These are phyloP conservation scores for Henckelia pumila DNA, from an alignment of 257 asterid species.

Conservation along the genomic window DNA sequence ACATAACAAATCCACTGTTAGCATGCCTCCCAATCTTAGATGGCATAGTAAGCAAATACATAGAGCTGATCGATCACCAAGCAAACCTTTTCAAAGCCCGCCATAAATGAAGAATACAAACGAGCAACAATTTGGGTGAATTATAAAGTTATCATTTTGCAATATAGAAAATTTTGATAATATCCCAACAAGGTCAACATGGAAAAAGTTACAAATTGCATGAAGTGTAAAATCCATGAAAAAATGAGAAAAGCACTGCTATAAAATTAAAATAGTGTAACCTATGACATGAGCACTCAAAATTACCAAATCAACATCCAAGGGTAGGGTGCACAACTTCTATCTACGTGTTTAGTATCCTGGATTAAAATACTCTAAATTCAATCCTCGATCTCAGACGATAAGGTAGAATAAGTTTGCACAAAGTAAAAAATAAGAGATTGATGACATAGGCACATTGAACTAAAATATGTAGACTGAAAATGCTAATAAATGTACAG, in stretches of 20 bases:
- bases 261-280: too few relatives aligned
- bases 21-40: slow-evolving; percentile 18
- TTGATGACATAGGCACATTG: slow-evolving; percentile 18
- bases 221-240: background rate
- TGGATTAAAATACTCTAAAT: slow-evolving; percentile 9
- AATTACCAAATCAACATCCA: too few relatives aligned
- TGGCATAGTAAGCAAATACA: slow-evolving; percentile 15
- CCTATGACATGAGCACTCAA: too few relatives aligned
- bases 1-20: slow-evolving; percentile 21
- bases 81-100: background rate
- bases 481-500: background rate
- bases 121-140: background rate
- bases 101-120: slow-evolving; percentile 2
- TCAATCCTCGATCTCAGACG: slow-evolving; percentile 13
- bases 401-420: slow-evolving; percentile 10
- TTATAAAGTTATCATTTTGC: slow-evolving; percentile 4
- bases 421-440: slow-evolving; percentile 11
- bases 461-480: background rate
- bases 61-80: background rate
- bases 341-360: background rate
- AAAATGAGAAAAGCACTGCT: too few relatives aligned
- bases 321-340: too few relatives aligned
- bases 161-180: background rate
- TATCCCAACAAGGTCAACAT: background rate
- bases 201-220: background rate